Percentiles rank a stretch among this genome's conserved stretches.
Conservation (phyloP, 352 stramenopile genomes). For the Pythium aquatile region DNA sequence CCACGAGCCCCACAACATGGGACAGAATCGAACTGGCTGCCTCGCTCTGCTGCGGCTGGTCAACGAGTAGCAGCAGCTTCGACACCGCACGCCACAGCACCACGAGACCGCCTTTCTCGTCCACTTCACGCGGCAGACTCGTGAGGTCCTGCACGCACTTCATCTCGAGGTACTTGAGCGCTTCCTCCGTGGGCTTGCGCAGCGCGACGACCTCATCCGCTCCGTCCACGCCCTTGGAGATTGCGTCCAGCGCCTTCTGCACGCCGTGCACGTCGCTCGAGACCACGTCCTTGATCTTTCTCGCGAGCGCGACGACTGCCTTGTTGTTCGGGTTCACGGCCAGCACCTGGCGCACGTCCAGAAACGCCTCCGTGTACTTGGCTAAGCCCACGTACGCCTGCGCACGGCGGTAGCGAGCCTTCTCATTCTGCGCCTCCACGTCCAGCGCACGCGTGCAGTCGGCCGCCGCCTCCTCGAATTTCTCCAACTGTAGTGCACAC, state of each 20-base stretch:
- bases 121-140: conserved; percentile 54
- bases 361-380: conserved; percentile 66
- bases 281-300: conserved; percentile 74
- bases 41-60: conserved; percentile 1
- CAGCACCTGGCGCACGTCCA: conserved; percentile 70
- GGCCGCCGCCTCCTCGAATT: conserved; percentile 48
- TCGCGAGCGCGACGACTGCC: conserved; percentile 55
- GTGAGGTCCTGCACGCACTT: conserved; percentile 59
- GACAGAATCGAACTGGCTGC: conserved; percentile 37
- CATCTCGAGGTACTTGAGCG: conserved; percentile 75
- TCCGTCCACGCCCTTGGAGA: conserved; percentile 32
- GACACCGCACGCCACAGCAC: conserved; percentile 51
- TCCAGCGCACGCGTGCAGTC: conserved; percentile 58
- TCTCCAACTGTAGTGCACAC: conserved; percentile 63
- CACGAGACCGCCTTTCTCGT: conserved; percentile 48
- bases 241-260: conserved; percentile 72
- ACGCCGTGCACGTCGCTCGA: conserved; percentile 73
- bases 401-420: conserved; percentile 75
- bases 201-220: conserved; percentile 28
- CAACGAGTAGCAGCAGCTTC: conserved; percentile 32
- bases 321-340: conserved; percentile 76
- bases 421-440: conserved; percentile 58
- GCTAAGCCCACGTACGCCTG: conserved; percentile 68
- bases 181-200: conserved; percentile 51
- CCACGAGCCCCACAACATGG: conserved; percentile 50